Percentiles rank a stretch among this genome's conserved stretches.
These are phyloP conservation scores for Blastomyces gilchristii DNA, from an alignment of 2,329 filamentous ascomycete species.

Conservation along the genomic window DNA sequence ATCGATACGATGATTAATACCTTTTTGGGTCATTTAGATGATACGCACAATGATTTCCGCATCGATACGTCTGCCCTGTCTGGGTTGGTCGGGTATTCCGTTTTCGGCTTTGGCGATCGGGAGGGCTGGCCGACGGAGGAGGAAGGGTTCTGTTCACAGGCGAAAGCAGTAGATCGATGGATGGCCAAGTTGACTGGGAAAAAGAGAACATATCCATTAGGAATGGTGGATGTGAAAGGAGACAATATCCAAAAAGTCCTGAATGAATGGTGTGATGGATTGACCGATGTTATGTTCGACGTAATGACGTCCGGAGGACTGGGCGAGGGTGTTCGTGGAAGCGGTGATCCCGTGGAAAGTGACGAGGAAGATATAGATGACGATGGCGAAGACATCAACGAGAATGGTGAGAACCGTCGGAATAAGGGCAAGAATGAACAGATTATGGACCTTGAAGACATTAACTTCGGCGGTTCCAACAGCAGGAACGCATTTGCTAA, in stretches of 20 bases:
- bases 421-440: conserved; percentile 30
- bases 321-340: conserved; percentile 62
- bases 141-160: conserved; percentile 88
- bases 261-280: conserved; percentile 65
- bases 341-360: conserved; percentile 74
- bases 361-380: conserved; percentile 60
- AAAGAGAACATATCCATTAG: conserved; percentile 79
- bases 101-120: conserved; percentile 86
- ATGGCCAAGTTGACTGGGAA: conserved; percentile 86
- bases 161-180: conserved; percentile 84
- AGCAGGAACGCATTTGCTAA: conserved; percentile 12
- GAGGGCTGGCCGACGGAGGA: conserved; percentile 87
- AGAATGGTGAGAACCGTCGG: conserved; percentile 32
- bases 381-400: conserved; percentile 41
- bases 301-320: conserved; percentile 42
- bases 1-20: conserved; percentile 86
- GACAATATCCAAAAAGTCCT: conserved; percentile 54
- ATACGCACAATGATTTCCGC: conserved; percentile 93
- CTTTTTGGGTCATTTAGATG: conserved; percentile 74
- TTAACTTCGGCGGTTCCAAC: conserved; percentile 40
- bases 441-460: conserved; percentile 75
- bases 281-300: conserved; percentile 59
- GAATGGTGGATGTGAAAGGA: conserved; percentile 75
- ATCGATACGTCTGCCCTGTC: conserved; percentile 82
- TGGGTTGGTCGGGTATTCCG: conserved; percentile 69